These are phyloP conservation scores for Vitis hybrid DNA, from an alignment of 177 flowering plant genomes.

Conservation along the genomic window DNA sequence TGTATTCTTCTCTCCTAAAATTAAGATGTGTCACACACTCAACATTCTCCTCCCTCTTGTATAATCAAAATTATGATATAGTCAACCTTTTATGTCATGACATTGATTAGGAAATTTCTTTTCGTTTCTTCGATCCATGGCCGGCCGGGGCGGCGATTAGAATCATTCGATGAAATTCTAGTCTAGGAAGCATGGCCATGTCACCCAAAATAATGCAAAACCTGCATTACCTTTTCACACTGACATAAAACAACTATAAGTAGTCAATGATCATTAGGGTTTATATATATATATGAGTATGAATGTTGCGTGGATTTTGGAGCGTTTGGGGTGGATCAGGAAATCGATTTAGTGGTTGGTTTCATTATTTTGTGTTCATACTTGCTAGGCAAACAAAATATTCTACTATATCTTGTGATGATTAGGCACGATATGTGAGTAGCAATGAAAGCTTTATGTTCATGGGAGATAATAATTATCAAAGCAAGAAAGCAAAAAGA, in stretches of 20 bases:
- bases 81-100: conserved; percentile 15
- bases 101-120: not conserved
- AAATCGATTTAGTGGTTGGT: not conserved
- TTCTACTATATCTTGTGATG: conserved; percentile 7
- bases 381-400: conserved; percentile 1
- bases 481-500: conserved; percentile 12
- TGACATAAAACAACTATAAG: conserved; percentile 26
- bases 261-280: conserved; percentile 10
- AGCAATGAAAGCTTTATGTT: not conserved
- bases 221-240: conserved; percentile 5
- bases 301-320: not conserved
- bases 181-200: no score
- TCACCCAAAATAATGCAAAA: no score
- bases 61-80: not conserved
- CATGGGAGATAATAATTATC: conserved; percentile 6
- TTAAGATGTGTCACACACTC: conserved; percentile 12
- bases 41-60: conserved; percentile 15
- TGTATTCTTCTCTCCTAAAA: not conserved
- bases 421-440: not conserved
- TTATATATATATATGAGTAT: not conserved
- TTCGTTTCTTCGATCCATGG: no score
- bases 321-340: not conserved
- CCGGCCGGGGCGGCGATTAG: no score
- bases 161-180: no score
- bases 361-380: conserved; percentile 4